phyloP scores from a whole-genome alignment of 2,329 filamentous ascomycete species.

The Fusarium sp. region DNA sequence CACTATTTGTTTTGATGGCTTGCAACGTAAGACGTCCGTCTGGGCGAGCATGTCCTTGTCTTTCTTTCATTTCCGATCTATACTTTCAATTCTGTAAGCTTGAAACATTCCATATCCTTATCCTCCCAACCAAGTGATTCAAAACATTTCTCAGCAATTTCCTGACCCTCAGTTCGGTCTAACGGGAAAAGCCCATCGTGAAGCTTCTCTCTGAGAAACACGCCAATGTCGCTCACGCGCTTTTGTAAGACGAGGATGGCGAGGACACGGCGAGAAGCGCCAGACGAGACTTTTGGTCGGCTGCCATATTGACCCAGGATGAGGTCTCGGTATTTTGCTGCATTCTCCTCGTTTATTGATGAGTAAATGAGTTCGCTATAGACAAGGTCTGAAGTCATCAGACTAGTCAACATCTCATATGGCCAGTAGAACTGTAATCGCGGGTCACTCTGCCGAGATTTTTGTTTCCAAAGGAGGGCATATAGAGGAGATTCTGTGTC shows the following conservation, averaged over 20 bases:
- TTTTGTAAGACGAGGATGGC: neutral
- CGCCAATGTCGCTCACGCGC: neutral
- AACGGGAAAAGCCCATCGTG: neutral
- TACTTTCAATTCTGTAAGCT: neutral
- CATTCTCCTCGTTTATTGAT: neutral
- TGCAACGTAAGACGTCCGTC: no score
- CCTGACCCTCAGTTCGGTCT: neutral
- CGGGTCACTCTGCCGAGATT: no score
- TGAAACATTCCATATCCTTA: neutral
- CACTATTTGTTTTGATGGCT: no score
- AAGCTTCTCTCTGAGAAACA: neutral
- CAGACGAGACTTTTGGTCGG: neutral
- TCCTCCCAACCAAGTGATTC: neutral
- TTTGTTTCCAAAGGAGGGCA: neutral
- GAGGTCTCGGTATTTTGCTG: neutral
- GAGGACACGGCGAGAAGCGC: neutral
- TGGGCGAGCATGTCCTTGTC: rapidly evolving
- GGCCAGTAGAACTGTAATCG: neutral
- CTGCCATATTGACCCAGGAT: neutral
- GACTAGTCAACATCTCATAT: neutral
- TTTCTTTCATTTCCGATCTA: neutral
- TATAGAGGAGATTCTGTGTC: neutral
- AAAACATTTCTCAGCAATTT: neutral
- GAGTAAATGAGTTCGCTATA: neutral
- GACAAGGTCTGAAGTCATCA: neutral